A percentile compares a stretch with the other conserved stretches of the same genome.
Evolutionary conservation across 78 protist genomes (phyloP).

Genomic region (Dictyostelium capitatum): DNA sequence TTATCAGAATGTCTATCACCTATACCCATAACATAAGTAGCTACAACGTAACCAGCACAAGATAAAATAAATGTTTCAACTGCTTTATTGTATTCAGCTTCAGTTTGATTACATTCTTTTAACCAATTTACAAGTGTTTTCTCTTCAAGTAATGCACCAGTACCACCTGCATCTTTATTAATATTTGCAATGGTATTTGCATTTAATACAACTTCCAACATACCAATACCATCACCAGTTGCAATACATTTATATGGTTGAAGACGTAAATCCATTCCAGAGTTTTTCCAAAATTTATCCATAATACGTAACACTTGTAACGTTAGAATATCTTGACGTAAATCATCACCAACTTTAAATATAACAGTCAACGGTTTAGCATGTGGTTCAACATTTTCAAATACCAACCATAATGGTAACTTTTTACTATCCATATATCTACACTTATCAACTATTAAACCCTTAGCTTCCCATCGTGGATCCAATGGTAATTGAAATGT

Average conservation of each 20-base stretch:
- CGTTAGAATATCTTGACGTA: conserved; percentile 96
- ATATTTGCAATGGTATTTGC: conserved; percentile 92
- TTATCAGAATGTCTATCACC: conserved; percentile 99
- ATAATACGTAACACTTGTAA: conserved; percentile 94
- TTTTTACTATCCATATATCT: conserved; percentile 94
- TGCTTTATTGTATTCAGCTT: conserved; percentile 75
- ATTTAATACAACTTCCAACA: conserved; percentile 93
- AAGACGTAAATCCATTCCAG: conserved; percentile 88
- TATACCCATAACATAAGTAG: conserved; percentile 97
- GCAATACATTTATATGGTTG: conserved; percentile 88
- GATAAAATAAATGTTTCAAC: conserved; percentile 91
- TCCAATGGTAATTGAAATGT: conserved; percentile 82
- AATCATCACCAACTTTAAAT: conserved; percentile 93
- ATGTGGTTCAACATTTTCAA: conserved; percentile 83
- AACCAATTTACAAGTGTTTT: conserved; percentile 87
- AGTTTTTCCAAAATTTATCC: conserved; percentile 94
- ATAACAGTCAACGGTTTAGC: conserved; percentile 78
- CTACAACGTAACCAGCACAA: conserved; percentile 97
- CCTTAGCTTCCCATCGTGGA: conserved; percentile 84
- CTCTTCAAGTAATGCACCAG: conserved; percentile 88
- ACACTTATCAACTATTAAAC: conserved; percentile 87
- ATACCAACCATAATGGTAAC: conserved; percentile 91
- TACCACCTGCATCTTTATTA: conserved; percentile 89
- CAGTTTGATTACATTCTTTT: conserved; percentile 63
- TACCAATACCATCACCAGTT: conserved; percentile 92